phyloP scores from a whole-genome alignment of 83 land plant genomes.

The Diphasiastrum complanatum region DNA sequence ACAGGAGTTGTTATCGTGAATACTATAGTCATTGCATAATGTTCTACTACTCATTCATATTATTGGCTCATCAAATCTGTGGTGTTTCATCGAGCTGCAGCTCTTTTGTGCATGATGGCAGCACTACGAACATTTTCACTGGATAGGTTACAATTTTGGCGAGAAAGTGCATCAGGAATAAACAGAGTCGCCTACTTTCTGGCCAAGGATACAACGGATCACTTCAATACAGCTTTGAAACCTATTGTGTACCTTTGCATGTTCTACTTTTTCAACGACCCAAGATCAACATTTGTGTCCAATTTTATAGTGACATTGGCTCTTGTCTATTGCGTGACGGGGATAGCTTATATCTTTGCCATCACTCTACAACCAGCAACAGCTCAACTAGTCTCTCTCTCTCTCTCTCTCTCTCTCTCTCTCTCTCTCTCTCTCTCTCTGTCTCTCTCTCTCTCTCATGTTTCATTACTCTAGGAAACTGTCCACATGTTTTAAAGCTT shows the following conservation, averaged over 20 bases:
- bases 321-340: constrained; percentile 8
- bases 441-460: not conserved
- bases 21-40: too few relatives aligned
- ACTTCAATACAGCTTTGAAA: constrained; percentile 5
- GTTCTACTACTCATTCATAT: too few relatives aligned
- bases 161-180: constrained; percentile 16
- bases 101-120: constrained; percentile 13
- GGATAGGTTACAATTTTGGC: constrained; percentile 11
- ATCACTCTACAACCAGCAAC: not conserved
- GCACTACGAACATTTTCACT: constrained; percentile 6
- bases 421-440: too few relatives aligned
- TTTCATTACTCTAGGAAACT: not conserved
- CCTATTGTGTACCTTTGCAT: constrained; percentile 5
- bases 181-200: constrained; percentile 10
- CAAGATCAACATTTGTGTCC: constrained; percentile 8
- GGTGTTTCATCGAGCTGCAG: too few relatives aligned
- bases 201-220: constrained; percentile 6
- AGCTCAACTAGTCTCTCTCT: constrained; percentile 6
- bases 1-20: too few relatives aligned
- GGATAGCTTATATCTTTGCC: constrained; percentile 10
- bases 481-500: not conserved
- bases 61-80: too few relatives aligned
- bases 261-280: constrained; percentile 6
- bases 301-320: constrained; percentile 6
- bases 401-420: not conserved